Percentiles rank a stretch among this genome's conserved stretches.
These are phyloP conservation scores for Mycosarcoma mackinlayi DNA, from an alignment of 1,284 basidiomycete genomes.

Conservation along the genomic window DNA sequence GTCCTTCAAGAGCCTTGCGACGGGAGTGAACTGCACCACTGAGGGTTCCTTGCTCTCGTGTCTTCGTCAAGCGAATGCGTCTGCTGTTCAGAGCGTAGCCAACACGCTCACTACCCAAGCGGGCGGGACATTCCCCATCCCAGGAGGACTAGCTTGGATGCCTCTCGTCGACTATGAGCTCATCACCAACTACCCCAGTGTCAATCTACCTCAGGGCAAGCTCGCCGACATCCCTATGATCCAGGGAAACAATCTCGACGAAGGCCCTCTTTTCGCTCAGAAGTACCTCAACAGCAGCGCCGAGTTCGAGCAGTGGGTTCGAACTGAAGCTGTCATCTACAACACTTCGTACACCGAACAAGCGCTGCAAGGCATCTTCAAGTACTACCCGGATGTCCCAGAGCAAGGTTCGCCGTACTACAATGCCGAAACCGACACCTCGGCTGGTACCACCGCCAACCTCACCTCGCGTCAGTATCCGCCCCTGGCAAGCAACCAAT, in stretches of 20 bases:
- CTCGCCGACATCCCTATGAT: slow-evolving; percentile 50
- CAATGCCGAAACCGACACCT: slow-evolving; percentile 30
- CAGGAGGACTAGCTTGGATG: slow-evolving; percentile 25
- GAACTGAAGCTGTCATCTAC: slow-evolving; percentile 25
- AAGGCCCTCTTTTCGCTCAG: slow-evolving; percentile 36
- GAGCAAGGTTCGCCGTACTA: slow-evolving; percentile 34
- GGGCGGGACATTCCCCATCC: slow-evolving; percentile 23
- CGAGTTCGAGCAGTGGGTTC: slow-evolving; percentile 27
- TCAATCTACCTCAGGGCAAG: slow-evolving; percentile 30
- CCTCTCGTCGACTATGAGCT: slow-evolving; percentile 49
- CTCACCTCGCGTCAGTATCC: slow-evolving; percentile 17
- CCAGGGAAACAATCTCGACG: slow-evolving; percentile 44
- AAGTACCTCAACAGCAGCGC: slow-evolving; percentile 22
- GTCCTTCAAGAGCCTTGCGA: slow-evolving; percentile 22
- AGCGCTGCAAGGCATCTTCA: slow-evolving; percentile 22
- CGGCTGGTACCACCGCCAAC: slow-evolving; percentile 19
- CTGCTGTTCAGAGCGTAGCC: slow-evolving; percentile 16
- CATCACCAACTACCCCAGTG: slow-evolving; percentile 36
- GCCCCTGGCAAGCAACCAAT: slow-evolving; percentile 29
- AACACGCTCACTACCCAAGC: slow-evolving; percentile 7
- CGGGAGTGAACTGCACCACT: slow-evolving; percentile 25
- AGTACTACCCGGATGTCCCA: slow-evolving; percentile 35
- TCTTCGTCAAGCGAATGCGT: slow-evolving; percentile 29
- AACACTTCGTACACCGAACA: slow-evolving; percentile 39
- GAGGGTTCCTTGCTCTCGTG: slow-evolving; percentile 22